These are phyloP conservation scores for Aspergillus sclerotialis DNA, from an alignment of 2,329 filamentous ascomycete species.

Conservation along the genomic window DNA sequence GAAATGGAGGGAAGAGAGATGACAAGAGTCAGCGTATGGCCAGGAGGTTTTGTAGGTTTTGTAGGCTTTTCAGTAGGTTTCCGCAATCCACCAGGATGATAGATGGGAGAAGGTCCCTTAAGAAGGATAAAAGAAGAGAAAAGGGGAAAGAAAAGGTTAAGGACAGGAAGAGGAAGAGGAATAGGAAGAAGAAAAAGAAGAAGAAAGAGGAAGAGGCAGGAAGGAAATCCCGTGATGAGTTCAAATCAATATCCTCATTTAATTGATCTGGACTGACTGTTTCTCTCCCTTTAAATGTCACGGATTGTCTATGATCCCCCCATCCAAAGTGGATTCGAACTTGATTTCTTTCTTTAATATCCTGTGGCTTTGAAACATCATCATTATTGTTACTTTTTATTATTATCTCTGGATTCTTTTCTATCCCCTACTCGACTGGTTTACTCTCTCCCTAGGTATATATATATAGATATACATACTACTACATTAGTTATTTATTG, in stretches of 20 bases:
- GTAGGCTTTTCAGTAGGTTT: no score
- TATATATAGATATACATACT: neutral
- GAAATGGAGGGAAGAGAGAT: neutral
- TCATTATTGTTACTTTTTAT: no score
- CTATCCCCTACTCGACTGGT: neutral
- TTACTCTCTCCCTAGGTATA: neutral
- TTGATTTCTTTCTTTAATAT: no score
- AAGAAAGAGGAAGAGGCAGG: conserved; percentile 2
- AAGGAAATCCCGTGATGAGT: conserved; percentile 4
- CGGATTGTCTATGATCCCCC: no score
- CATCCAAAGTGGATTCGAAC: neutral
- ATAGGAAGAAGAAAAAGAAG: conserved; percentile 3
- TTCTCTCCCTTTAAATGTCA: neutral
- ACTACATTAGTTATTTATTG: neutral
- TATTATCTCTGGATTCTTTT: no score
- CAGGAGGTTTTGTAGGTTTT: no score
- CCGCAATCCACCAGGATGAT: no score
- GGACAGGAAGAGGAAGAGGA: conserved; percentile 3
- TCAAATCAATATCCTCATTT: conserved; percentile 8
- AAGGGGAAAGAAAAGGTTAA: conserved; percentile 9
- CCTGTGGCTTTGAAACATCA: no score
- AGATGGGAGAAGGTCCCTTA: neutral
- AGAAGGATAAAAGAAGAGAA: conserved; percentile 6
- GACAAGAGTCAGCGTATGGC: neutral
- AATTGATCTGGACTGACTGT: conserved; percentile 10